Conservation (phyloP, 2,329 filamentous ascomycete genomes). For the Basipetospora chlamydospora region DNA sequence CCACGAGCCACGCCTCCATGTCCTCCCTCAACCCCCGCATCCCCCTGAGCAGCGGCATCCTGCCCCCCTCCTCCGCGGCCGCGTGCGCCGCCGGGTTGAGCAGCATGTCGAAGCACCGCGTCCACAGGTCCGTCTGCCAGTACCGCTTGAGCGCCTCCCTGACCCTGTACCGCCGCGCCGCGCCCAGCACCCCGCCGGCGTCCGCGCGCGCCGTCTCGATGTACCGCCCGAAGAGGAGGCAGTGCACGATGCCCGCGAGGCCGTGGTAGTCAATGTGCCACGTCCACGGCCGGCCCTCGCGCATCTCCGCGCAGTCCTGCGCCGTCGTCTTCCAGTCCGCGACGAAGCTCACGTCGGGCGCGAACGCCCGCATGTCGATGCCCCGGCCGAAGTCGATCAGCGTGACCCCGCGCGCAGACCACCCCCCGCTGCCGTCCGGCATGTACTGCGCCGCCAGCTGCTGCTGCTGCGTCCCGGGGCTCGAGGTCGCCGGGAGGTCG, state of each 20-base stretch:
- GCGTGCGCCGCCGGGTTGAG: constrained; percentile 63
- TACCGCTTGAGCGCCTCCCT: constrained; percentile 81
- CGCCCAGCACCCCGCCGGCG: constrained; percentile 38
- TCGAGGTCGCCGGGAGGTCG: constrained; percentile 29
- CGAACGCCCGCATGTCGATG: constrained; percentile 84
- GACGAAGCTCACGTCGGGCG: constrained; percentile 61
- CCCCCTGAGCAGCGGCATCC: constrained; percentile 57
- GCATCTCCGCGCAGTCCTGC: constrained; percentile 90
- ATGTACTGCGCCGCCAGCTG: constrained; percentile 51
- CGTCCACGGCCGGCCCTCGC: constrained; percentile 87
- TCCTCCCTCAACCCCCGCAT: constrained; percentile 55
- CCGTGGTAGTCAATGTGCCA: constrained; percentile 97
- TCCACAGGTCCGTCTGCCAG: constrained; percentile 92
- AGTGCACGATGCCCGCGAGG: constrained; percentile 75
- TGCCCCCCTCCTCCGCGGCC: constrained; percentile 43
- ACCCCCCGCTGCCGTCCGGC: constrained; percentile 60
- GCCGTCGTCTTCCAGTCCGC: constrained; percentile 86
- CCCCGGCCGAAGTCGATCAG: constrained; percentile 91
- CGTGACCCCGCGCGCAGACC: constrained; percentile 64
- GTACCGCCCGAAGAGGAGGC: constrained; percentile 84
- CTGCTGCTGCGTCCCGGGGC: not conserved
- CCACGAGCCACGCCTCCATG: constrained; percentile 76
- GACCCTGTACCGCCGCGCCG: constrained; percentile 59
- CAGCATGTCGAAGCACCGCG: constrained; percentile 65
- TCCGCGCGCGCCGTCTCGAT: constrained; percentile 61